Percentiles rank a stretch among this genome's conserved stretches.
Evolutionary conservation across 805 yeast species (phyloP).

Genomic region (Metschnikowia amazonensis): DNA sequence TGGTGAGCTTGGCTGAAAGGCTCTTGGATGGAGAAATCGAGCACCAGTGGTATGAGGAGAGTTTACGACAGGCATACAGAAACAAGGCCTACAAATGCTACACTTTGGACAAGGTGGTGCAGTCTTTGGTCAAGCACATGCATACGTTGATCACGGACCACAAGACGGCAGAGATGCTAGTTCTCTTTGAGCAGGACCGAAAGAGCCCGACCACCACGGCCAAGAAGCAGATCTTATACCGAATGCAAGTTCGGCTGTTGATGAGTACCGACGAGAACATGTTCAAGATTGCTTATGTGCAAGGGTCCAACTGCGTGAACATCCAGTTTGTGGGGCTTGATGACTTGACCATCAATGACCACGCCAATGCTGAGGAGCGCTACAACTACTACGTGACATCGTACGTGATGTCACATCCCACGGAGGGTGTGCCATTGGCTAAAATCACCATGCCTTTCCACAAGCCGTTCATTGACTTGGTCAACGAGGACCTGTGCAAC

Average conservation of each 20-base stretch:
- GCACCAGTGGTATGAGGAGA: conserved; percentile 92
- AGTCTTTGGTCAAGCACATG: conserved; percentile 68
- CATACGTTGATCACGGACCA: conserved; percentile 78
- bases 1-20: conserved; percentile 68
- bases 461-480: conserved; percentile 51
- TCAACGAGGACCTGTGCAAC: conserved; percentile 53
- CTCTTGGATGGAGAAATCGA: conserved; percentile 88
- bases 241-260: conserved; percentile 78
- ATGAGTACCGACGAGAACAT: conserved; percentile 83
- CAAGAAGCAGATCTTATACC: conserved; percentile 82
- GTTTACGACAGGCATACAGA: conserved; percentile 89
- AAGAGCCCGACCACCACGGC: conserved; percentile 61
- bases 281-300: conserved; percentile 80
- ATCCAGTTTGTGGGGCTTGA: conserved; percentile 85
- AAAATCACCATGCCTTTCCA: conserved; percentile 77
- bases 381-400: conserved; percentile 95
- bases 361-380: conserved; percentile 71
- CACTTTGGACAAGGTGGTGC: conserved; percentile 89
- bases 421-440: conserved; percentile 87
- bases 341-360: conserved; percentile 71
- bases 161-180: conserved; percentile 74
- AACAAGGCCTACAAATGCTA: conserved; percentile 90
- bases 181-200: conserved; percentile 81
- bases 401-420: conserved; percentile 91
- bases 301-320: conserved; percentile 46